Base-by-base conservation (phyloP, 2,329 filamentous ascomycete genomes). In the Verticillium klebahnii region DNA sequence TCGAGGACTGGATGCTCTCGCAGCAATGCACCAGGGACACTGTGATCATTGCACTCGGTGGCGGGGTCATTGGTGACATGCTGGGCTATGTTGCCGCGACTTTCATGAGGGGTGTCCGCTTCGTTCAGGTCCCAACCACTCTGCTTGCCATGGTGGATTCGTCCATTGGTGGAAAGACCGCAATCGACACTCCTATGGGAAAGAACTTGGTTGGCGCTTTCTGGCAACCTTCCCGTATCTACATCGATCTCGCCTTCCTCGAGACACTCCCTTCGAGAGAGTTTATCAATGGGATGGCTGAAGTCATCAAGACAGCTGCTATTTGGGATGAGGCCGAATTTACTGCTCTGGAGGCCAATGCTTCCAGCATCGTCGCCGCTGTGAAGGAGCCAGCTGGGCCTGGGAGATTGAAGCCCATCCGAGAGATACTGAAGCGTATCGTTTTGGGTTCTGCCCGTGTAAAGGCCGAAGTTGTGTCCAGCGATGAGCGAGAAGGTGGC, bases 241-340 rank as follows among this genome's bases (percentile, higher is more conserved):
- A 97, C 77, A 93, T 99, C 69, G 95, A 99, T 75, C 82, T 98
- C 64, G 85, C 88, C 61, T 98, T 99, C 72, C 82, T 99, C 61
- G 92, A 96, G 73, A 96, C 93, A 1, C 81, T 99, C 23, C 93
- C 94, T 1, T 88, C 89, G 66, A 85, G 95, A 67, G 94, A 99
- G 77, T 94, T 99, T 72, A 93, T 97, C 77, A 99, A 99, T 74
- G 95, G 95, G 64, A 97, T 99, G 94, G 95, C 94, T 31, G 95
- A 99, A 79, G 94, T 99, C 34, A 85, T 97, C 74, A 97, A 97
- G 85, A 99, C 95, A 3, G 95, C 95, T 3, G 95, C 95, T 60
- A 98, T 99, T 69, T 97, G 94, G 86, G 87, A 96, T 70, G 92
- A 96, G 75, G 78, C 82, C 11, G 94, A 97, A 71, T 99, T 99